Conservation (phyloP, 441 rosid species). For the Arabidopsis lyrata region DNA sequence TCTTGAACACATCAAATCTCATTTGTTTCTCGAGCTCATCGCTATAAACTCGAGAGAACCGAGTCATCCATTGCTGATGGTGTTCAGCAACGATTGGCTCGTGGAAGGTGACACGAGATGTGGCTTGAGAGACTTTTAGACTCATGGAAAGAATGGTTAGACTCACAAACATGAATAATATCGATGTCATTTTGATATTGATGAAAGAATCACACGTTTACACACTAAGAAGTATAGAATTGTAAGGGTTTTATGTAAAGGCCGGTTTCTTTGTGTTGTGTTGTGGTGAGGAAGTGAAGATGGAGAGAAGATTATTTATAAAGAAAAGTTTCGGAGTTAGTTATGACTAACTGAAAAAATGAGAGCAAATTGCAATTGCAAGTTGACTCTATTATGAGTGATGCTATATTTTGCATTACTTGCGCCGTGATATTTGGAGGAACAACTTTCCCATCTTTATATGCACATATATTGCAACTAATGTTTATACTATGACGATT, state of each 20-base stretch:
- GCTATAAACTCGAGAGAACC: conserved; percentile 51
- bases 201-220: not conserved
- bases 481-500: conserved; percentile 11
- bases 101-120: conserved; percentile 45
- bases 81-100: conserved; percentile 44
- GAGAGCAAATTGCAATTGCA: conserved; percentile 34
- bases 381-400: conserved; percentile 33
- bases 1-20: conserved; percentile 44
- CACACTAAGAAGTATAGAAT: not conserved
- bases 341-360: conserved; percentile 38
- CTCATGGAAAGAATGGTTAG: conserved; percentile 36
- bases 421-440: conserved; percentile 43
- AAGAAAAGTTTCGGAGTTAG: conserved; percentile 20
- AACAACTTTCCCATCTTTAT: conserved; percentile 36
- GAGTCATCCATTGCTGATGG: conserved; percentile 59
- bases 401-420: conserved; percentile 31
- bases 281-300: conserved; percentile 33
- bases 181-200: conserved; percentile 25
- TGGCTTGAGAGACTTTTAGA: conserved; percentile 41
- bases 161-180: conserved; percentile 8
- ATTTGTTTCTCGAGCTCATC: conserved; percentile 52
- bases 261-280: not conserved
- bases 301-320: conserved; percentile 34
- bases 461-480: conserved; percentile 23
- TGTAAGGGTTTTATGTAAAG: not conserved